phyloP scores from a whole-genome alignment of 1,284 basidiomycete genomes.

The Fomes fomentarius region DNA sequence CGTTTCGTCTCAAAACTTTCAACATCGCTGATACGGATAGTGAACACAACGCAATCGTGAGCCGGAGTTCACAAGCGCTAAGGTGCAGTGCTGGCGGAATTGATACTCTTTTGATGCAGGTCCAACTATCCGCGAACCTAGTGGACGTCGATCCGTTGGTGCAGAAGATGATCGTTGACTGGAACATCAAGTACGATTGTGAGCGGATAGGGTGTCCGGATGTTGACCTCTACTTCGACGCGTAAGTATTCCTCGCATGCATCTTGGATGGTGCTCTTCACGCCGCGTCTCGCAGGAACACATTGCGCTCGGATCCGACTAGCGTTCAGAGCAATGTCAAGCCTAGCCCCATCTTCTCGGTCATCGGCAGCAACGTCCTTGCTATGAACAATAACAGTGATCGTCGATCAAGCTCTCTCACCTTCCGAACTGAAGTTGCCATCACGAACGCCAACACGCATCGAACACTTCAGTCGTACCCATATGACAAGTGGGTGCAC shows the following conservation, averaged over 20 bases:
- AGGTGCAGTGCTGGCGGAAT: too few species aligned
- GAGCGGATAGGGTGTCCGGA: constrained; percentile 18
- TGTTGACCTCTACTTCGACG: constrained; percentile 26
- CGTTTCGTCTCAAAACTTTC: constrained; percentile 22
- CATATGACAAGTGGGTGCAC: constrained; percentile 26
- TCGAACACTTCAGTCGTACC: constrained; percentile 26
- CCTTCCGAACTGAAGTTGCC: constrained; percentile 26
- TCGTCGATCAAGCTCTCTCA: constrained; percentile 18
- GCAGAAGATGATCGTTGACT: constrained; percentile 27
- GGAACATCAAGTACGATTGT: constrained; percentile 21
- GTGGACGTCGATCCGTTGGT: constrained; percentile 18
- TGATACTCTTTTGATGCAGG: too few species aligned
- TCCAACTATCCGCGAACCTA: constrained; percentile 22
- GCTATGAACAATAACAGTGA: constrained; percentile 17
- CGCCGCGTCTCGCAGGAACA: constrained; percentile 12
- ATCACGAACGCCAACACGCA: constrained; percentile 21
- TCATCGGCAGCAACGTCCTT: constrained; percentile 20
- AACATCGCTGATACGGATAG: constrained; percentile 13
- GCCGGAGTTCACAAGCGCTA: neutral
- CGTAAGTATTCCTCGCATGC: constrained; percentile 10
- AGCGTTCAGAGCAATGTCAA: constrained; percentile 15
- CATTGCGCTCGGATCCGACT: constrained; percentile 4
- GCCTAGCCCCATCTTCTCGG: constrained; percentile 22
- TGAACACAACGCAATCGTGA: constrained; percentile 8
- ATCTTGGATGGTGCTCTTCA: too few species aligned